Base-by-base conservation (phyloP, 306 rosid genomes). In the Rubus parviflorus region DNA sequence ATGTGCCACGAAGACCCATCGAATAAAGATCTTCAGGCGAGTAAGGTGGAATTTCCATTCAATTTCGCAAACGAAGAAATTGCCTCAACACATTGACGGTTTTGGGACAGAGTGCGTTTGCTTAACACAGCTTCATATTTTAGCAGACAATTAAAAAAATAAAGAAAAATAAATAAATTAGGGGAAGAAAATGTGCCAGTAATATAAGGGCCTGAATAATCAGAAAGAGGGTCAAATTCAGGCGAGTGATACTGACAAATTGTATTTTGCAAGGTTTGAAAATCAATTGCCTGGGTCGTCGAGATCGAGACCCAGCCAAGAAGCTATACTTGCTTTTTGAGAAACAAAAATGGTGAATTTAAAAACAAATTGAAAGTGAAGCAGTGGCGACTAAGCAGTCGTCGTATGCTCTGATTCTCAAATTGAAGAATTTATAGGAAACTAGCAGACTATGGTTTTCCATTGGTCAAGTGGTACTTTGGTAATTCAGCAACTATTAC, bases 91-190 rank as follows among this genome's bases (percentile, higher is more conserved):
- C 92, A 88, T 87, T 74, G 62, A 83, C 80, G 56, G 93, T 85
- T 86, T 75, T 20, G 89, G 89, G 93, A 93, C 97, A 90, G 91
- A 90, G 94, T 90, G 98, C 86, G 95, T 88, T 89, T 93, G 95
- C 98, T 78, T 77, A 17, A n/a, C n/a, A n/a, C n/a, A n/a, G n/a
- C n/a, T n/a, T n/a, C n/a, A n/a, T n/a, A n/a, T n/a, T n/a, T n/a
- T n/a, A n/a, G n/a, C n/a, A n/a, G n/a, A n/a, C n/a, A n/a, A n/a
- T n/a, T n/a, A n/a, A n/a, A n/a, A n/a, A n/a, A n/a, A n/a, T n/a
- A n/a, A n/a, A 52, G 15, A 74, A 19, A 9, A n/a, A n/a, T n/a
- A n/a, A n/a, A n/a, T n/a, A n/a, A n/a, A 0, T 3, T 15, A 6
- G 1, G 7, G 6, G 58, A 5, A 40, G 6, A 37, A 52, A 11